Conservation (phyloP, 768 basidiomycete genomes). For the Hemileccinum rubropunctum region DNA sequence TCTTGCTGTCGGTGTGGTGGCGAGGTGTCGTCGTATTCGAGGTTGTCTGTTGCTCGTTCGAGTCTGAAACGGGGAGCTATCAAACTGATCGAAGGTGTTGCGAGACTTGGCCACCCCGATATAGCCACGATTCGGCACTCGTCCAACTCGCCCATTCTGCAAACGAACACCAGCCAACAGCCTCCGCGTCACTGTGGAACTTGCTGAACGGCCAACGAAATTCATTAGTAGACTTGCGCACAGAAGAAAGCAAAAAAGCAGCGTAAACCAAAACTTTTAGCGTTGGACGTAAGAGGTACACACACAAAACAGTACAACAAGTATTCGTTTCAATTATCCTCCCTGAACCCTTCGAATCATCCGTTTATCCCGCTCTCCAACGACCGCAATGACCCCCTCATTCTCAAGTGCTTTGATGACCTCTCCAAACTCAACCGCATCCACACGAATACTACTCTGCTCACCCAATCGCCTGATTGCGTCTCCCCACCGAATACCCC, state of each 20-base stretch:
- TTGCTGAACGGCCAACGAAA: slow-evolving; percentile 1
- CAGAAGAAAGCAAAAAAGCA: background rate
- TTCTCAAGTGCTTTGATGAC: slow-evolving; percentile 76
- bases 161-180: background rate
- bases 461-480: slow-evolving; percentile 73
- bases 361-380: slow-evolving; percentile 84
- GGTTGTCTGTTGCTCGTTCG: background rate
- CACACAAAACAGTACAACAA: slow-evolving; percentile 2
- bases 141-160: background rate
- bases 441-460: slow-evolving; percentile 83
- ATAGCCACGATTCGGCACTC: slow-evolving; percentile 10
- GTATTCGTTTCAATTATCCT: slow-evolving; percentile 17
- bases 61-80: background rate
- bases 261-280: background rate
- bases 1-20: slow-evolving; percentile 7
- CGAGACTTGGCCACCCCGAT: slow-evolving; percentile 11
- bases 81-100: background rate
- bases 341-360: slow-evolving; percentile 69
- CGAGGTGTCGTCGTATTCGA: slow-evolving; percentile 7
- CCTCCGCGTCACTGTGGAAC: background rate
- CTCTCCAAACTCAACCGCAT: slow-evolving; percentile 76
- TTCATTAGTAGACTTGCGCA: background rate
- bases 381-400: slow-evolving; percentile 82
- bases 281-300: slow-evolving; percentile 3
- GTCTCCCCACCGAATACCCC: slow-evolving; percentile 78